Conservation (phyloP, 495 filamentous ascomycete species). For the Aspergillus avenaceus region DNA sequence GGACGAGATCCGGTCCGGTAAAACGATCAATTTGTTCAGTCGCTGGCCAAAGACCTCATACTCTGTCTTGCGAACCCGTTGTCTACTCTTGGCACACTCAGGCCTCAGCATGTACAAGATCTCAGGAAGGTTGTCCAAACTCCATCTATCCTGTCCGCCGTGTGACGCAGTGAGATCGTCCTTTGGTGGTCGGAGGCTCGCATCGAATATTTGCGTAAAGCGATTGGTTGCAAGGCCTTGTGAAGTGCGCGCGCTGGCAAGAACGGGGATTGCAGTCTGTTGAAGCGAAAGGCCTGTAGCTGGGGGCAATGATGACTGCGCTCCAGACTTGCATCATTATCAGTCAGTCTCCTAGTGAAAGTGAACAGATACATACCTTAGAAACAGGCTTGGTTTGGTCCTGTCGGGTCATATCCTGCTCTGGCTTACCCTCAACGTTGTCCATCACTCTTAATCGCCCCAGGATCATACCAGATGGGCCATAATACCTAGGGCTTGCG, state of each 20-base stretch:
- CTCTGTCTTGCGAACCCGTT: neutral
- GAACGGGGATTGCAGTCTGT: no score
- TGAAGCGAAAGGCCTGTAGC: no score
- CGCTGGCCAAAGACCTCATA: slow-evolving; percentile 11
- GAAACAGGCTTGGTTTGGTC: no score
- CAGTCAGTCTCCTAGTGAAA: no score
- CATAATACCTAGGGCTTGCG: neutral
- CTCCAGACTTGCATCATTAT: no score
- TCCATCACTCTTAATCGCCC: neutral
- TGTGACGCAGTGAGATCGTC: slow-evolving; percentile 8
- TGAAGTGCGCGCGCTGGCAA: no score
- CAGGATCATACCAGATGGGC: neutral
- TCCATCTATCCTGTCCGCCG: slow-evolving; percentile 14
- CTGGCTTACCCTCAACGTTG: no score
- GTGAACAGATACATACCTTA: no score
- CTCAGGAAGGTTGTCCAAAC: slow-evolving; percentile 13
- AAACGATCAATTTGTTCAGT: slow-evolving; percentile 5
- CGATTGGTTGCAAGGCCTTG: neutral
- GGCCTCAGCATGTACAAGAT: slow-evolving; percentile 16
- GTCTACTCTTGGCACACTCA: neutral
- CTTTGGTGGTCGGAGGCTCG: neutral
- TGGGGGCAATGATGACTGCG: no score
- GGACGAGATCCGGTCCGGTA: slow-evolving; percentile 17
- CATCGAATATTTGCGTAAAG: no score
- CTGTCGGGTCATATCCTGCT: no score